Conservation (phyloP, 2,329 filamentous ascomycete species). For the Neofusicoccum sp. region DNA sequence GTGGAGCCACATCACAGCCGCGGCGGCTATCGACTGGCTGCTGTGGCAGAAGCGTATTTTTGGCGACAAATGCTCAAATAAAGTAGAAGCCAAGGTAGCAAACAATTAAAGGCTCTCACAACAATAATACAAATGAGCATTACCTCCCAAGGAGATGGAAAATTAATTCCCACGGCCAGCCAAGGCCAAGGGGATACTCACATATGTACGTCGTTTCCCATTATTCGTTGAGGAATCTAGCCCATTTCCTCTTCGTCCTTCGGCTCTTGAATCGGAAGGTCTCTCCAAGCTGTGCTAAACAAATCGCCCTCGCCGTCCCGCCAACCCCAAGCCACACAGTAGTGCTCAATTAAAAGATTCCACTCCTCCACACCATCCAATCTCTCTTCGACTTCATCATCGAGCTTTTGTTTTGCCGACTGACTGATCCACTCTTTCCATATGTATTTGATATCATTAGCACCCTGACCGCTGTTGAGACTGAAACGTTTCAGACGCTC, state of each 20-base stretch:
- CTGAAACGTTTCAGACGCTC: slow-evolving; percentile 65
- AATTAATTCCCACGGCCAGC: too few species aligned
- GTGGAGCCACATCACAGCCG: too few species aligned
- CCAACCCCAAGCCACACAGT: slow-evolving; percentile 88
- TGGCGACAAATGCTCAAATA: too few species aligned
- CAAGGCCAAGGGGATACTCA: too few species aligned
- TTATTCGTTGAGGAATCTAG: background rate
- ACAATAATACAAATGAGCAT: too few species aligned
- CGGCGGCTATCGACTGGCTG: too few species aligned
- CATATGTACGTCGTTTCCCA: too few species aligned
- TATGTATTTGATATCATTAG: slow-evolving; percentile 64
- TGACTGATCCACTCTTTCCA: slow-evolving; percentile 72
- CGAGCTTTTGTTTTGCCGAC: slow-evolving; percentile 75
- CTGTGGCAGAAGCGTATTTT: too few species aligned
- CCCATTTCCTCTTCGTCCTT: background rate
- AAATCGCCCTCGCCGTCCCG: slow-evolving; percentile 46
- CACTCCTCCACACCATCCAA: slow-evolving; percentile 96
- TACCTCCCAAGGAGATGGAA: too few species aligned
- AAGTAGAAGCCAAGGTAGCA: too few species aligned
- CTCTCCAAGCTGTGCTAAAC: slow-evolving; percentile 14
- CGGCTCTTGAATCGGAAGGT: background rate
- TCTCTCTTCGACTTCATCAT: slow-evolving; percentile 69
- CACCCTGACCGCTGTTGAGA: slow-evolving; percentile 58
- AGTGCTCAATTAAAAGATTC: slow-evolving; percentile 81
- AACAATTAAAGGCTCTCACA: too few species aligned